These are phyloP conservation scores for Alternaria conjuncta DNA, from an alignment of 2,329 filamentous ascomycete genomes.

Conservation along the genomic window DNA sequence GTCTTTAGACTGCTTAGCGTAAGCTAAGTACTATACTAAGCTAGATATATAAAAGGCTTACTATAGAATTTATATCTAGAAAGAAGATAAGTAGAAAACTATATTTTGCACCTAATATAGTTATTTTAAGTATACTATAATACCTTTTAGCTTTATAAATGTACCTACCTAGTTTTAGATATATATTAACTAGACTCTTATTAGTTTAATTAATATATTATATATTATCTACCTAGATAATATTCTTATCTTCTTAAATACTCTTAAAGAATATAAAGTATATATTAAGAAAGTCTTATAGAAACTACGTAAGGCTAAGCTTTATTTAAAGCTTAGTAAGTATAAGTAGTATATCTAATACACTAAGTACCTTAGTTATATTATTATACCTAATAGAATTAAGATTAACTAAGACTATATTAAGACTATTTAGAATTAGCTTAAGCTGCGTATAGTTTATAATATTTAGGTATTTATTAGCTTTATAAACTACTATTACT, in stretches of 20 bases:
- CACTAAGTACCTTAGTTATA: neutral
- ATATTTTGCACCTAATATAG: neutral
- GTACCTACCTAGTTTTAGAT: neutral
- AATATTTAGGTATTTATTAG: neutral
- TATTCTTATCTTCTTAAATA: neutral
- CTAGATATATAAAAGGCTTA: too few species aligned
- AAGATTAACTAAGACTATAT: neutral
- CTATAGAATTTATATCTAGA: neutral
- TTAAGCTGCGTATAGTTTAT: neutral
- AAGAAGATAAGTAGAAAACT: neutral
- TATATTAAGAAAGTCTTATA: neutral
- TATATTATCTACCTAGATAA: neutral
- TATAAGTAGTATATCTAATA: neutral
- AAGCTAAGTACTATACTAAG: too few species aligned
- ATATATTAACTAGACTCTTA: neutral
- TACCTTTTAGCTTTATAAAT: neutral
- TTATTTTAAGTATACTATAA: neutral
- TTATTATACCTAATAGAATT: neutral
- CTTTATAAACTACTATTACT: neutral
- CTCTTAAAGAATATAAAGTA: neutral
- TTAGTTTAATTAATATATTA: neutral
- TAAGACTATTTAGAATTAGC: neutral
- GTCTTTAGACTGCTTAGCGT: too few species aligned
- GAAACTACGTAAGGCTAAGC: neutral
- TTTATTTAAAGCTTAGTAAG: neutral